Evolutionary conservation across 345 rosid genomes (phyloP).

Genomic region (Euclidium syriacum): DNA sequence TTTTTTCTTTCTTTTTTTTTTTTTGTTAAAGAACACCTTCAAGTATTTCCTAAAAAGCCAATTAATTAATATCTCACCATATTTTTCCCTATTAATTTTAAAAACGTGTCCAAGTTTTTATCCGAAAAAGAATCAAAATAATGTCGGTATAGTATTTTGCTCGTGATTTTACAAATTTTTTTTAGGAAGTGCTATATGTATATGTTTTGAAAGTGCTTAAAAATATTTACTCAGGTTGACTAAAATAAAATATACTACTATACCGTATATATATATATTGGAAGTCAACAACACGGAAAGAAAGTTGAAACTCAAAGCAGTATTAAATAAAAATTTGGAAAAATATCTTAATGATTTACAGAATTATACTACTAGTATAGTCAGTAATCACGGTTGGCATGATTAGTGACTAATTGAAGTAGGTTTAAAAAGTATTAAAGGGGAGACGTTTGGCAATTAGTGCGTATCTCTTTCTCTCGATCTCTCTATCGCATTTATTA

Average conservation of each 20-base stretch:
- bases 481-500: constrained; percentile 7
- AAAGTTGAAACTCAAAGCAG: neutral
- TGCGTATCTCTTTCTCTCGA: constrained; percentile 6
- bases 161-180: neutral
- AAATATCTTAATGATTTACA: neutral
- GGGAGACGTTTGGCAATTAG: constrained; percentile 12
- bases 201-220: constrained; percentile 5
- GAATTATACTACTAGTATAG: neutral
- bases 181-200: constrained; percentile 5
- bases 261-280: neutral
- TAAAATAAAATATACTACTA: too few species aligned
- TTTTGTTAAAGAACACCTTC: too few species aligned
- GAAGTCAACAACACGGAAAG: constrained; percentile 7
- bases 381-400: neutral
- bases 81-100: neutral
- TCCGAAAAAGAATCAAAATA: neutral
- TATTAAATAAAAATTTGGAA: neutral
- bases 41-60: constrained; percentile 8
- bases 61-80: constrained; percentile 14
- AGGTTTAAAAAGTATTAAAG: constrained; percentile 22
- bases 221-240: too few species aligned
- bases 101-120: neutral
- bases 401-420: constrained; percentile 12
- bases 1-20: too few species aligned
- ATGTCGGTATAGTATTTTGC: constrained; percentile 15